Base-by-base conservation (phyloP, 1,284 basidiomycete genomes). In the Vanrija sp. region DNA sequence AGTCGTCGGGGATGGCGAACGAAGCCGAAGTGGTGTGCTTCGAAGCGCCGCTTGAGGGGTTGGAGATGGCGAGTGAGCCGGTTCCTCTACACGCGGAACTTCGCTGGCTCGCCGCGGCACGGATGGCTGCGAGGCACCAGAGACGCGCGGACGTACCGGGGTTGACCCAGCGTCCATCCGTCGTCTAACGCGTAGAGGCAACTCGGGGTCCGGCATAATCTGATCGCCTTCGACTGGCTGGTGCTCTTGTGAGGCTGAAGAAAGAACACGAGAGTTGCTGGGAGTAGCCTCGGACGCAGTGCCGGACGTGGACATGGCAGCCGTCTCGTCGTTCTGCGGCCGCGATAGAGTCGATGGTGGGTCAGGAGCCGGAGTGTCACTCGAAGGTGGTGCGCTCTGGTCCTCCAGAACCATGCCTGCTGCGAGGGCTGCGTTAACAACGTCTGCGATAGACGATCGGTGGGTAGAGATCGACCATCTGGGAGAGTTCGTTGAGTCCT, bases 321-420 rank as follows among this genome's bases (percentile, higher is more conserved):
- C 39, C n/a, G n/a, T 15, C 7, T 16, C 39, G 1, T n/a, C 39
- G n/a, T 7, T 8, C 10, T 6, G 16, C 5, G 18, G 19, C 21
- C 42, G 21, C 3, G 42, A 23, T 21, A 21, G 42, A 21, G 19
- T 19, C 21, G 19, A 23, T 12, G n/a, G 42, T 18, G 19, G 42
- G 8, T 21, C 19, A 9, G 4, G 19, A 42, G 7, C 15, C 5
- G 39, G 9, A n/a, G 16, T 16, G 14, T 42, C 39, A 19, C 39
- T 42, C 5, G 39, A 42, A 34, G 34, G 34, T 5, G 34, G 10
- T 15, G 34, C 34, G 10, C 39, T 42, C 8, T n/a, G 39, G n/a
- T 26, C 39, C 3, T 51, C 54, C 34, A 51, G 48, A 3, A 51
- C 54, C 54, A 56, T 51, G 5, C 50, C 49, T 6, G 54, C 54